Base-by-base conservation (phyloP, 169 alveolate species). In the Plasmodium ovale region DNA sequence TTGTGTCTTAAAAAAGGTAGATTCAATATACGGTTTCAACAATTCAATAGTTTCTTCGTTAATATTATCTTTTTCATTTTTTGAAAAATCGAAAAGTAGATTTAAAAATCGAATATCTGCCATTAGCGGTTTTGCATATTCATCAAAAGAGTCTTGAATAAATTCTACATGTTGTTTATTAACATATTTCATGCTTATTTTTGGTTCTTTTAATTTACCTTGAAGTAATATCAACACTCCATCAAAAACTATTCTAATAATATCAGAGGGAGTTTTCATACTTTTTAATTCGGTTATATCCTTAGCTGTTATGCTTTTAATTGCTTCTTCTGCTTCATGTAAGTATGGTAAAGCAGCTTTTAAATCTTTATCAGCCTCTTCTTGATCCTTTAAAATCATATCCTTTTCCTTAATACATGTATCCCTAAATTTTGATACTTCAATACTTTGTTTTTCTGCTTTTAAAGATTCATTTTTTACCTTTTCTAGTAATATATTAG, bases 41-140 rank as follows among this genome's bases (percentile, higher is more conserved):
- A 98, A 94, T 92, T 97, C 99, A 94, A 97, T 95, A 12, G 99
- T 97, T 92, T 97, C 99, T 88, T 98, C 99, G 92, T 97, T 98
- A 94, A 97, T 97, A 82, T 96, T 94, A 89, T 97, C 99, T 92
- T 96, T 97, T 77, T 97, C 99, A 68, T 92, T 92, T 64, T 95
- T 93, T 12, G 97, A 96, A 93, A 96, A 97, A 82, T 96, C 98
- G 65, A 95, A 87, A 87, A 97, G 92, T 58, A 87, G 87, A 87
- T 92, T 92, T 88, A 97, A 91, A 95, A 97, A 97, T 59, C 94
- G 93, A 84, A 96, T 95, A 87, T 96, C 97, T 27, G 93, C 92
- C 94, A 96, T 87, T 92, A 96, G 92, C 1, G 93, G 82, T 93
- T 96, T 97, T 49, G 98, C 96, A 89, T 87, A 95, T 74, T 95